Evolutionary conservation across 345 rosid genomes (phyloP), one percentile per base, ranked within the genome.

Genomic region (Acer negundo): DNA sequence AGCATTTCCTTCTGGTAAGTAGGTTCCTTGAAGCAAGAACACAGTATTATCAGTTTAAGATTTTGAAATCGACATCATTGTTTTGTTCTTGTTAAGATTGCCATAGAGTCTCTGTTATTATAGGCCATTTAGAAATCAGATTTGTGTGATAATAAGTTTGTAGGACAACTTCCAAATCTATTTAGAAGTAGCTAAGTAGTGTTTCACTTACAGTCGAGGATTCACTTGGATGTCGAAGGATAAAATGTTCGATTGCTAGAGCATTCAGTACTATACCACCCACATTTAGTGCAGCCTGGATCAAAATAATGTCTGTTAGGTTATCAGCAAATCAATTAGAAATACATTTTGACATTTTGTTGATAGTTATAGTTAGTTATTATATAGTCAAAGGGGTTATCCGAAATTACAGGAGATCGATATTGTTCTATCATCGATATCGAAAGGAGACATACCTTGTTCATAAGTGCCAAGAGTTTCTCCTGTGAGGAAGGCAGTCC

Each of bases 191-290:
- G 28, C 35, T 2, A 35, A 15, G 1, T 40, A 65, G 26, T 4
- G 46, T 49, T 61, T 70, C 23, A 81, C 95, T 94, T 85, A 90
- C 98, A 55, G 84, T 75, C 53, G 85, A 82, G 75, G 87, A 77
- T 79, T 91, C 94, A 65, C 84, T 66, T 69, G 97, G 97, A 87
- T 95, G 91, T 35, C 97, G 81, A 62, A 95, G 97, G 79, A 95
- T 91, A 72, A 95, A 95, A 82, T 93, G 97, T 85, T 95, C 97
- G 24, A 95, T 91, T 7, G 97, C 97, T 83, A 93, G 77, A 64
- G 97, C 93, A 26, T 94, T 93, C 59, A 94, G 89, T 75, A 94
- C 98, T 84, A 91, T 93, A 65, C 97, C 97, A 0, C 98, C 98
- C 1, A 94, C 94, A 67, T 94, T 93, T 17, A 94, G 73, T 61